phyloP scores from a whole-genome alignment of 306 rosid genomes.

The Cercis canadensis region DNA sequence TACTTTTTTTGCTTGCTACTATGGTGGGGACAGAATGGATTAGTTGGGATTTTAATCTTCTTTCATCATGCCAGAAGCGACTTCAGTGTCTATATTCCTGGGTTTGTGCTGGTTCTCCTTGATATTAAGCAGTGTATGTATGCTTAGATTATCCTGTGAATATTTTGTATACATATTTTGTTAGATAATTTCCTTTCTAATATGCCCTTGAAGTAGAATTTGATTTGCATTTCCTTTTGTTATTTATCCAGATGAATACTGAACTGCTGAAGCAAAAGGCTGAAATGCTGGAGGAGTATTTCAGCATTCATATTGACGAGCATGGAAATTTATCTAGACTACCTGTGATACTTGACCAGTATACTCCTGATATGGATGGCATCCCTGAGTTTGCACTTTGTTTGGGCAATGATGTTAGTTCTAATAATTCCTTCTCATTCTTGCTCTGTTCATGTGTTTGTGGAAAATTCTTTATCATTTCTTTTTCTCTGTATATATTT shows the following conservation, averaged over 20 bases:
- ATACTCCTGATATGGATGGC: constrained; percentile 96
- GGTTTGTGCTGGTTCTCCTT: too few species aligned
- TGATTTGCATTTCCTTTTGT: not conserved
- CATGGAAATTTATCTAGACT: constrained; percentile 79
- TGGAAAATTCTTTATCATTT: not conserved
- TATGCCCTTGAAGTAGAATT: too few species aligned
- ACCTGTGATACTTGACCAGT: constrained; percentile 90
- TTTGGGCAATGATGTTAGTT: constrained; percentile 90
- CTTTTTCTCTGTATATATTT: constrained; percentile 3
- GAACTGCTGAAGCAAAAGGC: constrained; percentile 72
- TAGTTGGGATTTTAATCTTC: too few species aligned
- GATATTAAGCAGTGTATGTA: too few species aligned
- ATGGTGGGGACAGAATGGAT: too few species aligned
- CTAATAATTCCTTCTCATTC: constrained; percentile 11
- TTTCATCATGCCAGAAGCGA: too few species aligned
- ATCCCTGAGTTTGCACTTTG: constrained; percentile 80
- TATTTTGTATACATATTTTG: too few species aligned
- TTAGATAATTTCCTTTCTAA: too few species aligned
- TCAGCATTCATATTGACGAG: constrained; percentile 69
- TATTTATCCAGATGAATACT: constrained; percentile 68
- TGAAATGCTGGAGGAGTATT: constrained; percentile 73
- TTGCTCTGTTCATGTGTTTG: constrained; percentile 29
- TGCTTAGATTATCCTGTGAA: too few species aligned
- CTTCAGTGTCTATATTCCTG: too few species aligned
- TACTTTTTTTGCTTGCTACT: too few species aligned